These are phyloP conservation scores for Oryza meridionalis DNA, from an alignment of 176 grass and related monocot genomes.

Conservation along the genomic window DNA sequence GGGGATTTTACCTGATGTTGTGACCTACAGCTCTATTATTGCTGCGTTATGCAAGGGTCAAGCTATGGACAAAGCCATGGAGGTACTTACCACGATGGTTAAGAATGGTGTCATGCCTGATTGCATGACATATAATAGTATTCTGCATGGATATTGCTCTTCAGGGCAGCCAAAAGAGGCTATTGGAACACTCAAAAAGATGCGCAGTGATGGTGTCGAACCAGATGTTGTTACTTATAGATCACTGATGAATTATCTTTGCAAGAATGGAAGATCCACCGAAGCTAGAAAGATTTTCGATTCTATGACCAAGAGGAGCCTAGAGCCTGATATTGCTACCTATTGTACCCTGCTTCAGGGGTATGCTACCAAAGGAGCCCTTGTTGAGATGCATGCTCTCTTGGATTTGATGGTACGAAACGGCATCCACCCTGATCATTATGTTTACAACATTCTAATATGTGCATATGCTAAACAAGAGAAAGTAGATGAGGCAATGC, in stretches of 20 bases:
- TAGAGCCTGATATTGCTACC: conserved; percentile 17
- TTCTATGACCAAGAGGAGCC: conserved; percentile 22
- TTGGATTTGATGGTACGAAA: background rate
- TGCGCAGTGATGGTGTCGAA: background rate
- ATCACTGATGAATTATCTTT: conserved; percentile 15
- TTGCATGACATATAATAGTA: no score
- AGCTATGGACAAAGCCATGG: no score
- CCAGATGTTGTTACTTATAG: background rate
- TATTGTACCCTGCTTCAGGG: conserved; percentile 11
- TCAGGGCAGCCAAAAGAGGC: no score
- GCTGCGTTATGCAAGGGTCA: no score
- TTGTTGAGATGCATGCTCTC: background rate
- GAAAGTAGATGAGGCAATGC: background rate
- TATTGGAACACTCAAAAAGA: no score
- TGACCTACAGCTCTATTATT: background rate
- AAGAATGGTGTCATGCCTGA: no score
- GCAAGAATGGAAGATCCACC: conserved; percentile 24
- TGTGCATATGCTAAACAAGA: background rate
- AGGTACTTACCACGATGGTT: no score
- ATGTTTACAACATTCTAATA: background rate
- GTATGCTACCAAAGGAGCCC: conserved; percentile 18
- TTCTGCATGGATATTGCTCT: no score
- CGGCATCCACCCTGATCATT: background rate
- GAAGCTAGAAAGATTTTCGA: conserved; percentile 19
- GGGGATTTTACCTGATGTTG: conserved; percentile 1